Evolutionary conservation across 805 yeast species (phyloP), one percentile per base, ranked within the genome.

Genomic region (Maudiozyma pseudohumilis): DNA sequence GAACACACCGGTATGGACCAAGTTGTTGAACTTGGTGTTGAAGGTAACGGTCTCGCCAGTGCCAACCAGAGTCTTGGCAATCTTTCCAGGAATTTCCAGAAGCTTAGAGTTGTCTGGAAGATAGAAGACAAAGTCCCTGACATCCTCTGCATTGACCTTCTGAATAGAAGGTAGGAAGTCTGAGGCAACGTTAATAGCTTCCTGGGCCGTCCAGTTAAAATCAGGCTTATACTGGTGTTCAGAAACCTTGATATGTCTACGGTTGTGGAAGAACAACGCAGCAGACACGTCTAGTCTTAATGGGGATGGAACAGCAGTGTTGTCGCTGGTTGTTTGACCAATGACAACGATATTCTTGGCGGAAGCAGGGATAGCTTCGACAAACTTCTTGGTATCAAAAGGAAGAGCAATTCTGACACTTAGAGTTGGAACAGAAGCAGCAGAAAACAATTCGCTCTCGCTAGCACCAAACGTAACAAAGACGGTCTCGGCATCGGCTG

Each of bases 361-460:
- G 4, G 80, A 56, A 4, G 57, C 43, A 21, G 95, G 89, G 36
- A 88, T 64, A 9, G 69, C 53, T 3, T 64, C 53, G 36, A 74
- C 63, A 55, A 87, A 86, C 47, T 71, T 72, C 23, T 65, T 67
- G 24, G 72, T 67, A 48, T 79, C 75, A 61, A 87, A 86, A 10
- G 96, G 96, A 37, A 79, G 63, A 39, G 94, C 89, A 31, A 84
- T 74, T 61, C 95, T 74, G 35, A 78, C 72, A 39, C 79, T 70
- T 40, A 88, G 59, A 35, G 80, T 73, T 45, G 87, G 94, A 36
- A 75, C 70, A 16, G 54, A 52, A 24, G 55, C 46, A 16, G 55
- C 53, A 33, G 71, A 49, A 29, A 83, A 68, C 39, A 74, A 61
- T 39, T 75, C 65, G 13, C 80, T 64, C 55, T 81, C 87, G 30